A percentile compares a stretch with the other conserved stretches of the same genome.
These are phyloP conservation scores for Sclerotinia borealis DNA, from an alignment of 2,329 filamentous ascomycete species.

Conservation along the genomic window DNA sequence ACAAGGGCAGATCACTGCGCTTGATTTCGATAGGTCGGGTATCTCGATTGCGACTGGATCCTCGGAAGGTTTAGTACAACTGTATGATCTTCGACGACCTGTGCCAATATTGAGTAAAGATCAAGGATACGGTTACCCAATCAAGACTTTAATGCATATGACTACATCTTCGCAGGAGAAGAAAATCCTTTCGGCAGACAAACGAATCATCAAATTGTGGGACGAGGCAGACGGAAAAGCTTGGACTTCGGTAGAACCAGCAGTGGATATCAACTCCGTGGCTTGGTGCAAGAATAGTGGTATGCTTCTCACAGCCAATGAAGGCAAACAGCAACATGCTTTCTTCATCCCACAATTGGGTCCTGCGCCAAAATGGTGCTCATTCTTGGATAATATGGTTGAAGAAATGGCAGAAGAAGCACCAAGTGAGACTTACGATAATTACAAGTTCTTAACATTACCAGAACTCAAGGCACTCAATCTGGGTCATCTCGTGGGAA, in stretches of 20 bases:
- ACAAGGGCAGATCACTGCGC: conserved; percentile 72
- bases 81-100: conserved; percentile 88
- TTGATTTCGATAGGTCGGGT: conserved; percentile 80
- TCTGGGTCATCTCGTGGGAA: conserved; percentile 82
- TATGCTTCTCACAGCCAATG: conserved; percentile 95
- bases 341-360: conserved; percentile 94
- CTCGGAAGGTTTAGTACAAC: conserved; percentile 79
- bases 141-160: conserved; percentile 73
- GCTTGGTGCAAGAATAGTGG: conserved; percentile 88
- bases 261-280: conserved; percentile 91
- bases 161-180: conserved; percentile 69
- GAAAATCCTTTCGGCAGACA: conserved; percentile 88
- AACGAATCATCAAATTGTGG: conserved; percentile 96
- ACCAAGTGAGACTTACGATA: conserved; percentile 84
- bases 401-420: conserved; percentile 94
- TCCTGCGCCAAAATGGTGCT: conserved; percentile 90
- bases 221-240: conserved; percentile 74
- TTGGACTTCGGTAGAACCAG: conserved; percentile 93
- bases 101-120: conserved; percentile 84
- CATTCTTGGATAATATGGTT: conserved; percentile 93
- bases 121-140: conserved; percentile 89
- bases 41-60: conserved; percentile 81
- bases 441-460: conserved; percentile 95
- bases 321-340: conserved; percentile 88
- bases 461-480: conserved; percentile 81